Evolutionary conservation across 177 flowering plant genomes (phyloP).

Genomic region (Tripterygium wilfordii): DNA sequence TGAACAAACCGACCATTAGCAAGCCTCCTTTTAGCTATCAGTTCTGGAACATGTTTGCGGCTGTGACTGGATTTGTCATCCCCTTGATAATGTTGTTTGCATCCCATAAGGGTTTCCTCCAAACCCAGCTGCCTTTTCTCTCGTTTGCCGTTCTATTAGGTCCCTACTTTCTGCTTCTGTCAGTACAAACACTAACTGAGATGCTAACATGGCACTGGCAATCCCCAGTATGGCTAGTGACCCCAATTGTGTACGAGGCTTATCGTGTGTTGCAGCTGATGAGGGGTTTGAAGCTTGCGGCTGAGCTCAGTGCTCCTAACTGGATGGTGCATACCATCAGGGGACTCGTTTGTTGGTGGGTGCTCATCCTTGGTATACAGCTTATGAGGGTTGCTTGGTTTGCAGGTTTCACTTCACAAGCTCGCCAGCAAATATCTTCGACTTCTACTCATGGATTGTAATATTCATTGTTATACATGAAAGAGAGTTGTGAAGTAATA

Average conservation of each 20-base stretch:
- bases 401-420: constrained; percentile 65
- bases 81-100: constrained; percentile 46
- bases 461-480: neutral
- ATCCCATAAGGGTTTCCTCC: constrained; percentile 53
- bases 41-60: constrained; percentile 77
- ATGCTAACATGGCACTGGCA: constrained; percentile 89
- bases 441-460: constrained; percentile 6
- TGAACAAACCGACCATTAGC: constrained; percentile 25
- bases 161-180: constrained; percentile 77
- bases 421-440: constrained; percentile 14
- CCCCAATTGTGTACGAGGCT: constrained; percentile 81
- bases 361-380: constrained; percentile 82
- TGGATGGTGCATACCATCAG: constrained; percentile 69
- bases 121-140: constrained; percentile 56
- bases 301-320: constrained; percentile 62
- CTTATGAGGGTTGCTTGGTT: constrained; percentile 98
- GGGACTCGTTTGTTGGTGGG: constrained; percentile 90
- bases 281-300: constrained; percentile 79
- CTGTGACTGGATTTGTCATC: constrained; percentile 42
- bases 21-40: constrained; percentile 61
- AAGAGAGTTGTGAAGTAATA: no score
- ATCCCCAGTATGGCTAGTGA: constrained; percentile 89
- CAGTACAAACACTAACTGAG: constrained; percentile 78
- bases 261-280: constrained; percentile 82
- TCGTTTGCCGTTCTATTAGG: constrained; percentile 58